Conservation (phyloP, 2,329 filamentous ascomycete species). For the Talaromyces sp. region DNA sequence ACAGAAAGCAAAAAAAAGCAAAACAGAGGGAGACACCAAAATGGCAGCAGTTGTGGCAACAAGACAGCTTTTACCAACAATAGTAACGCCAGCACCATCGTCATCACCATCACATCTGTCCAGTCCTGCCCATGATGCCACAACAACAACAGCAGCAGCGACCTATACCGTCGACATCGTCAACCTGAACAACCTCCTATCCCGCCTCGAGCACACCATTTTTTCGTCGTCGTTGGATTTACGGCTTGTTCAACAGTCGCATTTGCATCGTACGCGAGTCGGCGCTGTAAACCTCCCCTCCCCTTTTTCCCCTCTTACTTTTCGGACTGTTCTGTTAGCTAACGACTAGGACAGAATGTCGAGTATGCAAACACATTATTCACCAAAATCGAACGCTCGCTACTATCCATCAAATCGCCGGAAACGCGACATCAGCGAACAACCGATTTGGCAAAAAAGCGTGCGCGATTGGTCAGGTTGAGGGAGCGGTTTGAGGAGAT, state of each 20-base stretch:
- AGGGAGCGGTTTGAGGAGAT: conserved; percentile 29
- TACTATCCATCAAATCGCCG: conserved; percentile 34
- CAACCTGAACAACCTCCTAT: conserved; percentile 37
- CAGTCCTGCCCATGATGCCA: background rate
- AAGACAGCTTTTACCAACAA: background rate
- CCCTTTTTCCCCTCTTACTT: background rate
- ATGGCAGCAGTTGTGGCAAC: background rate
- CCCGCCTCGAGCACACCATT: conserved; percentile 39
- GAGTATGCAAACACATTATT: conserved; percentile 41
- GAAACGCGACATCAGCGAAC: conserved; percentile 34
- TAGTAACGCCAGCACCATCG: background rate
- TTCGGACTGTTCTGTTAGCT: background rate
- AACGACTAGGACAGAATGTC: conserved; percentile 29
- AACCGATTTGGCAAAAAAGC: conserved; percentile 34
- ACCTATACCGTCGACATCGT: conserved; percentile 15
- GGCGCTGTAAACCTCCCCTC: conserved; percentile 28
- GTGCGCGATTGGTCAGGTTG: conserved; percentile 28
- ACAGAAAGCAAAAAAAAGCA: background rate
- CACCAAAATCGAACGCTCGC: conserved; percentile 34
- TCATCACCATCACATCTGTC: background rate
- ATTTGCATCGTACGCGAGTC: conserved; percentile 39
- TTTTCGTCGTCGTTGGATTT: conserved; percentile 33
- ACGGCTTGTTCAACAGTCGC: conserved; percentile 31
- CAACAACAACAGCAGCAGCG: conserved; percentile 1
- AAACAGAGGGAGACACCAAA: background rate